Conservation (phyloP, 306 rosid genomes). For the Vachellia pachyceras region DNA sequence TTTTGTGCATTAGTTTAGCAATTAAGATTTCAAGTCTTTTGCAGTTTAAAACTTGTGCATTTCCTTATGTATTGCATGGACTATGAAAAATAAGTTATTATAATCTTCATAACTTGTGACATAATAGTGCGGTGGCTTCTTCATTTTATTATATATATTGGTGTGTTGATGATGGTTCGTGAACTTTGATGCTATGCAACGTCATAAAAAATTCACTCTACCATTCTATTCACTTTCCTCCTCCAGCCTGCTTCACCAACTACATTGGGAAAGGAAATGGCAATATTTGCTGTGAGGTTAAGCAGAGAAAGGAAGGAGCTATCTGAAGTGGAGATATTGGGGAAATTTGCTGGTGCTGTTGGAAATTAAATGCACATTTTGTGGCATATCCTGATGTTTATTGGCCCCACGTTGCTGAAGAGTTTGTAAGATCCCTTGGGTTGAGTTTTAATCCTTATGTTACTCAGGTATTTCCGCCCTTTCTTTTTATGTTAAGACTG, state of each 20-base stretch:
- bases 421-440: constrained; percentile 77
- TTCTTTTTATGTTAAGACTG: not conserved
- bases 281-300: constrained; percentile 80
- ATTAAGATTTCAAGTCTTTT: constrained; percentile 13
- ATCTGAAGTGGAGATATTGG: constrained; percentile 71
- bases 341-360: constrained; percentile 97
- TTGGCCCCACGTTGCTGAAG: constrained; percentile 74
- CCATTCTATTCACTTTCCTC: constrained; percentile 1
- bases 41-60: not conserved
- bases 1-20: constrained; percentile 28
- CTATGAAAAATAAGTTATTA: not conserved
- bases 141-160: not conserved
- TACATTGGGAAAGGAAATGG: constrained; percentile 97
- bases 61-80: not conserved
- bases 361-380: constrained; percentile 95
- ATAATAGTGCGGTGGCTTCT: not conserved
- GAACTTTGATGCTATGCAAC: not conserved
- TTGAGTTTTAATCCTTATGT: constrained; percentile 82
- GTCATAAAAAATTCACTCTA: not conserved
- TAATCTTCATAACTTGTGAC: not conserved
- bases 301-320: constrained; percentile 72
- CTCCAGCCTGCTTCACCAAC: constrained; percentile 94
- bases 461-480: constrained; percentile 62
- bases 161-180: not conserved
- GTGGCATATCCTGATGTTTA: constrained; percentile 79